Evolutionary conservation across 306 rosid genomes (phyloP).

Genomic region (Vicia faba): DNA sequence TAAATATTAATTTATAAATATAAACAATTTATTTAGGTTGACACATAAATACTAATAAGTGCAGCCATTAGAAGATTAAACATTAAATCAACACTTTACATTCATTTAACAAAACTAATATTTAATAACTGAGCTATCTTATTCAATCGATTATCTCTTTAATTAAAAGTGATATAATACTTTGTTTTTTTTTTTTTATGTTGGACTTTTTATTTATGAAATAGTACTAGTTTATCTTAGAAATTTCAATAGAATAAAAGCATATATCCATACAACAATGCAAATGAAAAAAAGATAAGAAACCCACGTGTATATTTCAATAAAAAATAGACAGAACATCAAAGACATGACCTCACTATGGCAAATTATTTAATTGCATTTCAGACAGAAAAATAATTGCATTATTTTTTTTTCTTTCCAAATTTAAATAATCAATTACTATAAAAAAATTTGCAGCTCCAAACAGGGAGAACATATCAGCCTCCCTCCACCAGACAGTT

Average conservation of each 20-base stretch:
- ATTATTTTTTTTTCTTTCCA: not conserved
- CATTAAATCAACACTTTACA: too few relatives aligned
- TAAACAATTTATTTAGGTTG: too few relatives aligned
- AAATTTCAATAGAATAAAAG: not conserved
- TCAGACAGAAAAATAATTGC: not conserved
- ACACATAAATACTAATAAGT: too few relatives aligned
- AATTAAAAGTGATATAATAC: not conserved
- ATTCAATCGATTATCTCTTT: not conserved
- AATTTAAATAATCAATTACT: not conserved
- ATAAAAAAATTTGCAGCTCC: slow-evolving; percentile 19
- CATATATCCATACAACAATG: not conserved
- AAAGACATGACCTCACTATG: not conserved
- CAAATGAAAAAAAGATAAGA: not conserved
- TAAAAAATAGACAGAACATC: not conserved
- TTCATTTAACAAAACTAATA: too few relatives aligned
- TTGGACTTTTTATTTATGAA: not conserved
- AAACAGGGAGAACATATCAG: not conserved
- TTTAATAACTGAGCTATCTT: too few relatives aligned
- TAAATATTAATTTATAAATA: not conserved
- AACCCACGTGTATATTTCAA: not conserved
- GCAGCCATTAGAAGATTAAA: too few relatives aligned
- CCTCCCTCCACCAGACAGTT: not conserved
- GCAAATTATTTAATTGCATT: not conserved
- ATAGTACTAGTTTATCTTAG: not conserved
- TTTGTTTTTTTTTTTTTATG: not conserved